These are phyloP conservation scores for Fraxinus paxiana DNA, from an alignment of 305 asterid species.

Conservation along the genomic window DNA sequence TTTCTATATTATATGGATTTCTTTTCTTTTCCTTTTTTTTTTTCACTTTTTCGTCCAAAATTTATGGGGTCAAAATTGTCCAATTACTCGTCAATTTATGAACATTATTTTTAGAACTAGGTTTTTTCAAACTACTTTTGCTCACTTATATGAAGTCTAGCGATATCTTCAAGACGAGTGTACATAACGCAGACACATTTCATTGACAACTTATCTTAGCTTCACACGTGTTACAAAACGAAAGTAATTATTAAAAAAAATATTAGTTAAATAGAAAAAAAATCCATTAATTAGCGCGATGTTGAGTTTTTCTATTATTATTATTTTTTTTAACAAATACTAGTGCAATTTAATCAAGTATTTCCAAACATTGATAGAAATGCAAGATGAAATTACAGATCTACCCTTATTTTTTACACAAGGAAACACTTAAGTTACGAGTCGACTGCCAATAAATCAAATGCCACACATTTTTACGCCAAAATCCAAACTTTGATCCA, in stretches of 20 bases:
- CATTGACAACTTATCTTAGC: neutral
- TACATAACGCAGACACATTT: neutral
- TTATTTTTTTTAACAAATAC: neutral
- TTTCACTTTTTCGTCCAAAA: neutral
- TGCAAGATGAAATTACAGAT: slow-evolving; percentile 5
- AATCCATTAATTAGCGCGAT: neutral
- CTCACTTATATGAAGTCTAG: neutral
- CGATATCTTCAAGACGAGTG: neutral
- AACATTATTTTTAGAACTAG: too few relatives aligned
- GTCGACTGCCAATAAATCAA: neutral
- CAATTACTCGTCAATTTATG: neutral
- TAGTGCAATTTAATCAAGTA: neutral
- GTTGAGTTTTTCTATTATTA: neutral
- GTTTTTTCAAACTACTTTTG: neutral
- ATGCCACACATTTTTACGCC: slow-evolving; percentile 17
- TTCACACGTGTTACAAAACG: neutral
- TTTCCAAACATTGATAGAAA: neutral
- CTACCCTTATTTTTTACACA: slow-evolving; percentile 26
- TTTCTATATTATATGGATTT: neutral
- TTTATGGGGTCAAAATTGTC: neutral
- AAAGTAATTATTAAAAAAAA: neutral
- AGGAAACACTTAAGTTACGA: neutral
- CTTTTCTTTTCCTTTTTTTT: neutral
- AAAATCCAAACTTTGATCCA: neutral
- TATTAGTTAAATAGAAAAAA: neutral